Percentiles rank a stretch among this genome's conserved stretches.
Evolutionary conservation across 805 yeast species (phyloP).

Genomic region (Yarrowia sp.): DNA sequence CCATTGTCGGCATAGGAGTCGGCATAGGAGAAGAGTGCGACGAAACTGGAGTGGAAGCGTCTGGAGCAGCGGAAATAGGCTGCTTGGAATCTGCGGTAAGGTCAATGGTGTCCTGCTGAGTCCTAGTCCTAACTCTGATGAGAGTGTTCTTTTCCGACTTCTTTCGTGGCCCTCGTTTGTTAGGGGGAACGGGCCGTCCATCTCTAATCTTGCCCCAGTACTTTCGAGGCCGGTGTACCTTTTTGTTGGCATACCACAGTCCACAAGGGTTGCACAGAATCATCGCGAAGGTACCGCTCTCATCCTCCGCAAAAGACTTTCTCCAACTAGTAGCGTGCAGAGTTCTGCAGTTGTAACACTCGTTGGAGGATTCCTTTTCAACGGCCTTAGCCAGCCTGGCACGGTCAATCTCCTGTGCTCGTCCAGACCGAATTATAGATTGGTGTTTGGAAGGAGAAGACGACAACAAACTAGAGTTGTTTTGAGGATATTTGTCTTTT

Average conservation of each 20-base stretch:
- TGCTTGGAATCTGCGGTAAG: not conserved
- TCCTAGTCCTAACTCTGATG: not conserved
- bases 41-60: not conserved
- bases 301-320: slow-evolving; percentile 29
- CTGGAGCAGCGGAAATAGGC: not conserved
- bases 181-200: slow-evolving; percentile 17
- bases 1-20: not conserved
- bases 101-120: not conserved
- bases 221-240: slow-evolving; percentile 32
- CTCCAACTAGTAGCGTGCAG: slow-evolving; percentile 38
- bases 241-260: slow-evolving; percentile 31
- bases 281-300: slow-evolving; percentile 24
- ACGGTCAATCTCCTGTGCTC: slow-evolving; percentile 13
- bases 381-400: slow-evolving; percentile 27
- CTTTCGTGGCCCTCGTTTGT: slow-evolving; percentile 11
- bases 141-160: slow-evolving; percentile 3
- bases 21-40: not conserved
- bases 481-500: not conserved
- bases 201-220: slow-evolving; percentile 31
- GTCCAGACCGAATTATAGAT: not conserved
- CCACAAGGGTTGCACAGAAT: slow-evolving; percentile 37
- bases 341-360: slow-evolving; percentile 39
- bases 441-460: slow-evolving; percentile 16
- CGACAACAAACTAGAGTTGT: not conserved
- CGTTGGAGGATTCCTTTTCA: slow-evolving; percentile 34